Conservation (phyloP, 495 filamentous ascomycete species). For the Aspergillus haitiensis region DNA sequence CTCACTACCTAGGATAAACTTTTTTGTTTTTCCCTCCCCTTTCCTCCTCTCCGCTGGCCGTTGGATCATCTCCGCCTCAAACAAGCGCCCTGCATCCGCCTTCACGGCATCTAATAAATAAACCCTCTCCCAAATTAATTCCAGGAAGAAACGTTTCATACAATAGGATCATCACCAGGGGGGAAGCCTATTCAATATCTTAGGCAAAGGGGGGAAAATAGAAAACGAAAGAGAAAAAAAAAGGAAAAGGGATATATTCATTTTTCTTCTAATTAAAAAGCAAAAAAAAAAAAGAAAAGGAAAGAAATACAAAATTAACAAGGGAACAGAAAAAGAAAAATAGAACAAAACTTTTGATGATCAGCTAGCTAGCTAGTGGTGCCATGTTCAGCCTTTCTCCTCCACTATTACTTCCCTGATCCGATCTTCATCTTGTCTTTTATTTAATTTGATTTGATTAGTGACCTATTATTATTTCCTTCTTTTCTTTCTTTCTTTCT, state of each 20-base stretch:
- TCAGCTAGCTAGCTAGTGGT: slow-evolving; percentile 30
- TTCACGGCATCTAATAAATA: slow-evolving; percentile 6
- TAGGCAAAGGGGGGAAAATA: neutral
- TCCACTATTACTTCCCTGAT: slow-evolving; percentile 23
- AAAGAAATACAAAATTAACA: slow-evolving; percentile 4
- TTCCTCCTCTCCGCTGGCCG: slow-evolving; percentile 19
- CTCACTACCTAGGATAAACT: slow-evolving; percentile 6
- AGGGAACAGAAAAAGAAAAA: slow-evolving; percentile 11
- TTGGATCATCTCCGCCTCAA: slow-evolving; percentile 22
- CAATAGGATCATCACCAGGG: slow-evolving; percentile 5
- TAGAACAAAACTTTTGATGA: slow-evolving; percentile 15
- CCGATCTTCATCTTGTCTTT: slow-evolving; percentile 17
- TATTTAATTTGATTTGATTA: slow-evolving; percentile 16
- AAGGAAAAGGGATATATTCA: slow-evolving; percentile 5
- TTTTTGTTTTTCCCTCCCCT: slow-evolving; percentile 7
- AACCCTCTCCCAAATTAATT: neutral
- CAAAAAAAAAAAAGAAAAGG: slow-evolving; percentile 3
- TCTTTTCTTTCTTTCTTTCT: slow-evolving; percentile 3
- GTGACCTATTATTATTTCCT: slow-evolving; percentile 7
- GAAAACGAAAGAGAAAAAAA: neutral
- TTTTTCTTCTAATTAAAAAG: too few relatives aligned
- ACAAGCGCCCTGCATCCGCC: slow-evolving; percentile 17
- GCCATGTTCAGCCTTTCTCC: slow-evolving; percentile 30
- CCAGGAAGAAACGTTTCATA: neutral
- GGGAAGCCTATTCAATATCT: neutral